Base-by-base conservation (phyloP, 192 early-diverging fungal genomes). In the Coemansia aciculifera region DNA sequence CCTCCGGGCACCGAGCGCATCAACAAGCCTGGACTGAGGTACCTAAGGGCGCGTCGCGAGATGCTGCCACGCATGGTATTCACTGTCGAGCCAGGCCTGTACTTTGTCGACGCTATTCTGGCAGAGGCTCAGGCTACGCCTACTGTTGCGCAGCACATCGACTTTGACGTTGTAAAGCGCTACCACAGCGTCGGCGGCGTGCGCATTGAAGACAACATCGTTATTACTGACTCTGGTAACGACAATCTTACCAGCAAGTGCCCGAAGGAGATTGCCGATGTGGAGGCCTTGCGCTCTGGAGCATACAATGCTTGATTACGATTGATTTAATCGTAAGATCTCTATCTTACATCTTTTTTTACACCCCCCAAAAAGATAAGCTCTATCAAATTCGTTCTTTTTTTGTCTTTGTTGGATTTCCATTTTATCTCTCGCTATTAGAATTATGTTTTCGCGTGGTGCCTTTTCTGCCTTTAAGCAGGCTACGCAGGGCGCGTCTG, bases 41-140 rank as follows among this genome's bases (percentile, higher is more conserved):
- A 91, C 65, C 81, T 94, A 59, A 87, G 93, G n/a, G 85, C 92
- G 73, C 85, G 92, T 11, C 87, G 94, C 49, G 72, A 78, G 51
- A 82, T 98, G 63, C 80, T 86, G 39, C 81, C 87, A 15, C 91
- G 91, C 23, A 94, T 95, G 93, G 90, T 89, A 36, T 86, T 97
- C 40, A 98, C 96, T 1, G 92, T 95, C 24, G 96, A 98, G 78
- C 96, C 96, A 19, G 96, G 96, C 3, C 83, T 92, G 71, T 98
- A 98, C 75, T 98, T 98, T 84, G 91, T 93, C 49, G 90, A 93
- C 64, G 87, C 86, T 3, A 85, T 95, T 60, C 84, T 98, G 27
- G 84, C 87, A 34, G 74, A 78, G 12, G 90, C 90, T 3, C 73
- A 89, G 32, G 71, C 83, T 1, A 75, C 87, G 57, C 85, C 90